These are phyloP conservation scores for Alternaria conjuncta DNA, from an alignment of 2,329 filamentous ascomycete genomes.

Conservation along the genomic window DNA sequence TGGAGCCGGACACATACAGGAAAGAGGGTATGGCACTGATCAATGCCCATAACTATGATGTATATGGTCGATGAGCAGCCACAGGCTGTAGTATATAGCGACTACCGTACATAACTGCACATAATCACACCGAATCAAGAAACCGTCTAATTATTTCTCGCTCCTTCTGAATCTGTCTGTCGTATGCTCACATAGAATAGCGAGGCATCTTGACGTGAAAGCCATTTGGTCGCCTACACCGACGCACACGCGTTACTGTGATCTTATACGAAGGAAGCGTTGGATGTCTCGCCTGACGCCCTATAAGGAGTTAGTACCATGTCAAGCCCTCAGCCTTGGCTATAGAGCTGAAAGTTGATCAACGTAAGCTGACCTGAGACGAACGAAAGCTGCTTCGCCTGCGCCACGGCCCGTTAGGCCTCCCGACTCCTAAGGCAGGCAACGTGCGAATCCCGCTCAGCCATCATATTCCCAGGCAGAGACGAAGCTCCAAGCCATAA, in stretches of 20 bases:
- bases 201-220: neutral
- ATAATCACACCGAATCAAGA: neutral
- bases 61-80: constrained; percentile 8
- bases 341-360: neutral
- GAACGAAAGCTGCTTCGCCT: neutral
- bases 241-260: neutral
- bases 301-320: neutral
- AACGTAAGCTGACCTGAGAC: neutral
- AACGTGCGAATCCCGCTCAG: neutral
- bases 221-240: neutral
- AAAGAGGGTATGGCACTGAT: constrained; percentile 55
- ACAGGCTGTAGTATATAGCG: neutral
- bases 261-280: neutral
- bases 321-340: neutral
- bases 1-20: constrained; percentile 54
- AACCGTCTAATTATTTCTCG: neutral
- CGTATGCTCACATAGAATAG: neutral
- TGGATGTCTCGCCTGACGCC: neutral
- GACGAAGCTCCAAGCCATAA: neutral
- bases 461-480: neutral
- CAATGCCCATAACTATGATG: constrained; percentile 29
- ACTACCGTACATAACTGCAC: neutral
- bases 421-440: neutral
- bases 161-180: neutral
- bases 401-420: neutral